Evolutionary conservation across 371 early-diverging fungal species (phyloP).

Genomic region (Mucor circinelloides): DNA sequence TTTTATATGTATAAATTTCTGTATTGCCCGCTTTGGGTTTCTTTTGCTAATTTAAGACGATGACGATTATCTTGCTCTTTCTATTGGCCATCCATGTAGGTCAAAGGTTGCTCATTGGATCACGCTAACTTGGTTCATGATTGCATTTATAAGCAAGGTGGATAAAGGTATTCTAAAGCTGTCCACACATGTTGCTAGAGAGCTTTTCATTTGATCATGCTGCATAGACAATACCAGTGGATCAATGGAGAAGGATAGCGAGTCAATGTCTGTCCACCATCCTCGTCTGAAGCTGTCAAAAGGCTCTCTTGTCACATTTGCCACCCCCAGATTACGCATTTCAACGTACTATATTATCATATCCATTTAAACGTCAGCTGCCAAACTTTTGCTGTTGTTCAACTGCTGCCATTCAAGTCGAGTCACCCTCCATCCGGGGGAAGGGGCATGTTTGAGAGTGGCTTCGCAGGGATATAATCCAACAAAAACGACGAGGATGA

Average conservation of each 20-base stretch:
- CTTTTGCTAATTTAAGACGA: slow-evolving; percentile 12
- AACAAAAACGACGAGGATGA: not conserved
- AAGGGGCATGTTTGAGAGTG: not conserved
- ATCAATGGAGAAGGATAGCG: not conserved
- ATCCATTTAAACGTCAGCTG: not conserved
- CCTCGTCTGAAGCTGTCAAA: too few relatives aligned
- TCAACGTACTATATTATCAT: too few relatives aligned
- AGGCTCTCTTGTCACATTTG: too few relatives aligned
- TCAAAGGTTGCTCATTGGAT: not conserved
- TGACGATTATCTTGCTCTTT: slow-evolving; percentile 18
- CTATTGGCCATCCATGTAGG: slow-evolving; percentile 10
- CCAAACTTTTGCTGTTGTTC: not conserved
- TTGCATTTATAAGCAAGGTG: not conserved
- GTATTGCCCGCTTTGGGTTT: not conserved
- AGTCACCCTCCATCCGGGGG: slow-evolving; percentile 13
- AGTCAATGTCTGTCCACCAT: too few relatives aligned
- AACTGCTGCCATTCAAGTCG: slow-evolving; percentile 3
- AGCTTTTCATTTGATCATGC: not conserved
- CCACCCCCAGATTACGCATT: not conserved
- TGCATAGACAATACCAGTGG: not conserved
- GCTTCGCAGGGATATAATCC: slow-evolving; percentile 12
- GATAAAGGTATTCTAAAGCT: not conserved
- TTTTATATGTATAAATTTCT: slow-evolving; percentile 2
- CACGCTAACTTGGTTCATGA: not conserved
- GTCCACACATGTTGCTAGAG: not conserved